Evolutionary conservation across 768 basidiomycete species (phyloP).

Genomic region (Phanerochaete carnosa): DNA sequence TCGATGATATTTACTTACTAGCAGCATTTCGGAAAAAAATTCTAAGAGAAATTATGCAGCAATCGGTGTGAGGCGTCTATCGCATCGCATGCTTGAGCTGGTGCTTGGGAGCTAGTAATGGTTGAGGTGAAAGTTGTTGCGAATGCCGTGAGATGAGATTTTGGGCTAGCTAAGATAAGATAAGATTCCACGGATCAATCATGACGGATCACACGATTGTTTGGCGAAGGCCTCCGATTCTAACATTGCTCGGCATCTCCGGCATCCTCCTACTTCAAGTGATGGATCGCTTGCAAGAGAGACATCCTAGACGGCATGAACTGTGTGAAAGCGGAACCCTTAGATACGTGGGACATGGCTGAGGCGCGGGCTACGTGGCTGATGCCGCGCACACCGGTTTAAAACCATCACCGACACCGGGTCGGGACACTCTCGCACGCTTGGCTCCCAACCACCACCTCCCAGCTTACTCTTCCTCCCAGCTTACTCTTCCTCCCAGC

Average conservation of each 20-base stretch:
- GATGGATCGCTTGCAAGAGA: not conserved
- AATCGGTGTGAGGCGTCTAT: no score
- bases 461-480: not conserved
- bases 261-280: not conserved
- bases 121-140: no score
- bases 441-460: not conserved
- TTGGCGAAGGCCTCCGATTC: conserved; percentile 6
- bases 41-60: no score
- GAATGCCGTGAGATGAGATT: no score
- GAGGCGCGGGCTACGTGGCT: not conserved
- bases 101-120: no score
- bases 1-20: no score
- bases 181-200: not conserved
- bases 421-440: not conserved
- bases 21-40: no score
- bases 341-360: not conserved
- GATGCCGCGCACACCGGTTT: not conserved
- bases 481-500: not conserved
- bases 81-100: no score
- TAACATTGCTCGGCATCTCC: conserved; percentile 5
- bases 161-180: not conserved
- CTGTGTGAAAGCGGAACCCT: not conserved
- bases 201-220: conserved; percentile 1
- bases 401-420: not conserved
- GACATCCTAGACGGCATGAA: not conserved